Evolutionary conservation across 2,329 filamentous ascomycete genomes (phyloP).

Genomic region (Dendryphion nanum): DNA sequence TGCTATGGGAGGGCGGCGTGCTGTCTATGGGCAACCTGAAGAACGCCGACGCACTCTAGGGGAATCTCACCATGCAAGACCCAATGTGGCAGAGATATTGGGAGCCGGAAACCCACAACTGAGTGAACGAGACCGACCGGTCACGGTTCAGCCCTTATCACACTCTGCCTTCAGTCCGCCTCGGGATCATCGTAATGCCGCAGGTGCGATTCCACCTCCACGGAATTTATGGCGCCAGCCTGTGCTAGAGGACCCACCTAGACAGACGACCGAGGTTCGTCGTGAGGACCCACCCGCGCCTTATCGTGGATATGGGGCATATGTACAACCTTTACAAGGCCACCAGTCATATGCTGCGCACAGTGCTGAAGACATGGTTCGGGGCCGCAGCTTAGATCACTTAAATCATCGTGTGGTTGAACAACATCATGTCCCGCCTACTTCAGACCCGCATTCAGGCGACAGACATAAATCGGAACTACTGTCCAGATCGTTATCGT

Average conservation of each 20-base stretch:
- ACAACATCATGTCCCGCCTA: conserved; percentile 39
- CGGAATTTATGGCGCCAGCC: conserved; percentile 33
- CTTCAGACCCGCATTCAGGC: conserved; percentile 36
- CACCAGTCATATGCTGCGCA: conserved; percentile 21
- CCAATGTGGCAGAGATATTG: conserved; percentile 32
- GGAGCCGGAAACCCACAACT: too few species aligned
- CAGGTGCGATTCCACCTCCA: conserved; percentile 18
- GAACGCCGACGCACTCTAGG: conserved; percentile 36
- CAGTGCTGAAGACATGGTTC: conserved; percentile 30
- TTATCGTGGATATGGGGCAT: conserved; percentile 32
- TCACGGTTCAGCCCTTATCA: conserved; percentile 40
- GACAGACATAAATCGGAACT: conserved; percentile 35
- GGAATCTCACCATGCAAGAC: conserved; percentile 34
- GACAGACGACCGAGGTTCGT: conserved; percentile 25
- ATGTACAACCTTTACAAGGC: conserved; percentile 20
- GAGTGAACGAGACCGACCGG: conserved; percentile 31
- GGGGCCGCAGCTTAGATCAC: conserved; percentile 32
- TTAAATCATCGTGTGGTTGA: conserved; percentile 33
- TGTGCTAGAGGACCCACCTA: conserved; percentile 20
- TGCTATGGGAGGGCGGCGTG: conserved; percentile 22
- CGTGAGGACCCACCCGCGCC: conserved; percentile 29
- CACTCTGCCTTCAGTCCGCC: conserved; percentile 40
- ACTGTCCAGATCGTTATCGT: conserved; percentile 34
- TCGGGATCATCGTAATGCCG: conserved; percentile 19
- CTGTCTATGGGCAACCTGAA: conserved; percentile 27